Conservation (phyloP, 257 asterid genomes). For the Gentiana straminea region DNA sequence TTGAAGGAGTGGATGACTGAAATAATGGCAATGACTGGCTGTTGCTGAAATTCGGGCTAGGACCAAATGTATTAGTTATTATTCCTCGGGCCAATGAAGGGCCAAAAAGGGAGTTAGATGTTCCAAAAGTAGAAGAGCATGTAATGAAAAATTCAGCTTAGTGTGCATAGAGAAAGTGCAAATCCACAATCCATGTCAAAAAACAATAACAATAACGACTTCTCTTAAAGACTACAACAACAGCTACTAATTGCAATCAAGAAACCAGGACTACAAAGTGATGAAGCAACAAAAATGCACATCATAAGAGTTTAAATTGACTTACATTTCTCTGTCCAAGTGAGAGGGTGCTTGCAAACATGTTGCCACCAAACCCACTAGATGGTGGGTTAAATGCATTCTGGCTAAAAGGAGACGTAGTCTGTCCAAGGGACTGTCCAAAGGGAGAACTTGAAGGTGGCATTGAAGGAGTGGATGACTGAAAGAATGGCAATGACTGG, state of each 20-base stretch:
- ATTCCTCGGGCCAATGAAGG: constrained; percentile 53
- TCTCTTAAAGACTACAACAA: no score
- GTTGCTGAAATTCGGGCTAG: constrained; percentile 50
- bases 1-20: constrained; percentile 65
- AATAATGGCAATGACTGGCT: constrained; percentile 77
- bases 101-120: constrained; percentile 60
- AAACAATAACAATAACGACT: no score
- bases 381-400: constrained; percentile 53
- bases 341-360: constrained; percentile 65
- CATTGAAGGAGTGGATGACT: constrained; percentile 57
- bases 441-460: constrained; percentile 55
- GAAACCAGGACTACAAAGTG: no score
- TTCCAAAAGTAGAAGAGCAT: constrained; percentile 52
- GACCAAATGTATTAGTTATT: constrained; percentile 47
- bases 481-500: constrained; percentile 79
- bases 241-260: no score
- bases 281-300: no score
- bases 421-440: constrained; percentile 80
- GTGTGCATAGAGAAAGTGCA: no score
- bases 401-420: constrained; percentile 55
- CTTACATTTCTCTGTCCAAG: constrained; percentile 82
- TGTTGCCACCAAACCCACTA: constrained; percentile 61
- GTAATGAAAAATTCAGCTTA: no score
- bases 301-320: constrained; percentile 14
- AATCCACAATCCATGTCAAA: no score